These are phyloP conservation scores for Alternaria longipes DNA, from an alignment of 2,329 filamentous ascomycete species.

Conservation along the genomic window DNA sequence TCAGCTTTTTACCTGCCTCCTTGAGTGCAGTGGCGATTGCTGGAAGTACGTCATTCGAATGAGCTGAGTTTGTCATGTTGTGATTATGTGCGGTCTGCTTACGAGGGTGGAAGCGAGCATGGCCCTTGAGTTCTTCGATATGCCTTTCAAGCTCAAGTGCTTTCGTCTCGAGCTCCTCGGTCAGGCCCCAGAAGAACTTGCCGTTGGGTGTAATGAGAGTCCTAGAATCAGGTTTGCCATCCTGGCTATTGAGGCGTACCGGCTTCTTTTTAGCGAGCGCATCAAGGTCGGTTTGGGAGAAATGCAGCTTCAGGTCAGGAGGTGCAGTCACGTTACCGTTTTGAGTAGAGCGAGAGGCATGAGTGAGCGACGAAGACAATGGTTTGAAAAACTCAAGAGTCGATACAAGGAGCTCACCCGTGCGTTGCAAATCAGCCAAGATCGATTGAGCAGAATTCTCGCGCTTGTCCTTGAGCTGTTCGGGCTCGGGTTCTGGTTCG, in stretches of 20 bases:
- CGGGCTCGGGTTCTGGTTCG: slow-evolving; percentile 35
- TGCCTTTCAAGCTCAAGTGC: slow-evolving; percentile 73
- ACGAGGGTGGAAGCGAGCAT: slow-evolving; percentile 43
- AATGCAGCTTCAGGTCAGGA: slow-evolving; percentile 48
- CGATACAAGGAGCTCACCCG: slow-evolving; percentile 50
- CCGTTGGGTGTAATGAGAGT: slow-evolving; percentile 80
- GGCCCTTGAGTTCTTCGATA: slow-evolving; percentile 43
- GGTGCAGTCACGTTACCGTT: slow-evolving; percentile 37
- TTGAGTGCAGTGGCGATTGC: slow-evolving; percentile 49
- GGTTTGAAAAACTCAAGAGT: slow-evolving; percentile 56
- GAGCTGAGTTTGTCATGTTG: slow-evolving; percentile 24
- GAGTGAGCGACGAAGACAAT: slow-evolving; percentile 46
- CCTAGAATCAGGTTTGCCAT: slow-evolving; percentile 58
- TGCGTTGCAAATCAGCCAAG: slow-evolving; percentile 51
- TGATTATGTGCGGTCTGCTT: slow-evolving; percentile 31
- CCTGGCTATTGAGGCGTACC: slow-evolving; percentile 54
- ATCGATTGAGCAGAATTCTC: slow-evolving; percentile 48
- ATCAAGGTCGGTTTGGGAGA: slow-evolving; percentile 55
- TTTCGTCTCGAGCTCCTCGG: slow-evolving; percentile 71
- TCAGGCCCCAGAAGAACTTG: slow-evolving; percentile 77
- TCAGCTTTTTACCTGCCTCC: slow-evolving; percentile 47
- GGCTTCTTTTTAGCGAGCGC: slow-evolving; percentile 66
- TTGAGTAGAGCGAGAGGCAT: slow-evolving; percentile 37
- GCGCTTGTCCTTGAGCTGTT: slow-evolving; percentile 46
- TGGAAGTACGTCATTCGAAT: slow-evolving; percentile 44